Evolutionary conservation across 176 grass and related monocot species (phyloP).

Genomic region (Carex scoparia): DNA sequence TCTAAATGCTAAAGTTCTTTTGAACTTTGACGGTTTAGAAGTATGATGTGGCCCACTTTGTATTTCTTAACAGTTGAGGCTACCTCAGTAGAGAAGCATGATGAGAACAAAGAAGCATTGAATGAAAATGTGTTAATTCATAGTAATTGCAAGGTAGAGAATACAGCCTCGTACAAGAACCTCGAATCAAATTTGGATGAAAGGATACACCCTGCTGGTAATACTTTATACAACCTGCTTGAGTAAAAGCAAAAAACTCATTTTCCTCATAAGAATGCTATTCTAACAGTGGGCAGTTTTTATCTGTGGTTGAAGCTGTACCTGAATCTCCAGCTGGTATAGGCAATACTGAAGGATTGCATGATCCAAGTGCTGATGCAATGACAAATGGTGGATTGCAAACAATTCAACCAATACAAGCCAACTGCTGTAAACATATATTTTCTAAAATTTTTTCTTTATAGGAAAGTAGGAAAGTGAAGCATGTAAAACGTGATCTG

Average conservation of each 20-base stretch:
- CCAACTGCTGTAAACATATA: background rate
- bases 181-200: background rate
- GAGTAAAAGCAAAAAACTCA: background rate
- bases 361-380: background rate
- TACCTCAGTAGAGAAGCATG: slow-evolving; percentile 5
- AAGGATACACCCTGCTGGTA: background rate
- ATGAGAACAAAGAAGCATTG: background rate
- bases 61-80: background rate
- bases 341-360: background rate
- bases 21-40: background rate
- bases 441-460: background rate
- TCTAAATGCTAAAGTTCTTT: background rate
- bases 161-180: background rate
- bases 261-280: background rate
- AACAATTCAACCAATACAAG: background rate
- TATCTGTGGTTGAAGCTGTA: background rate
- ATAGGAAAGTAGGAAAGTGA: background rate
- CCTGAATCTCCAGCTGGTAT: background rate
- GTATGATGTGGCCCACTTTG: background rate
- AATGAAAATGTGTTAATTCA: background rate
- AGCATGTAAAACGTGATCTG: background rate
- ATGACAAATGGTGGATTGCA: background rate
- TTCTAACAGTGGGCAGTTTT: background rate
- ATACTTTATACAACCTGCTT: background rate
- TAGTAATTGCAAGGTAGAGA: background rate